A percentile compares a stretch with the other conserved stretches of the same genome.
These are phyloP conservation scores for Rhododendron mucronatum DNA, from an alignment of 148 eudicot species.

Conservation along the genomic window DNA sequence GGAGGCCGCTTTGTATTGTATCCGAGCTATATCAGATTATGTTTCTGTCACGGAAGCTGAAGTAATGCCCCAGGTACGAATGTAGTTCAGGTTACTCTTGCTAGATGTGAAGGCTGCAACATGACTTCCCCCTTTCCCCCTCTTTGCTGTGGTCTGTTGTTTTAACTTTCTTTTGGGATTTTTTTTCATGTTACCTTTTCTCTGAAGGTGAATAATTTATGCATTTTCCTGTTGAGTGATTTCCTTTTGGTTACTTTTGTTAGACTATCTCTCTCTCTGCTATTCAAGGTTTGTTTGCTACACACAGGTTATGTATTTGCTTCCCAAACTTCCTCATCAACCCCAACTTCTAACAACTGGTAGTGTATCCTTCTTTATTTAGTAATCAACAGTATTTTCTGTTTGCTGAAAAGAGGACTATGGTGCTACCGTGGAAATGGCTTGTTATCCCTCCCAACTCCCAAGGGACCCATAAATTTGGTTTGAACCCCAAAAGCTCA, in stretches of 20 bases:
- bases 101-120: neutral
- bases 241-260: neutral
- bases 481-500: neutral
- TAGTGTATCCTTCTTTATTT: slow-evolving; percentile 18
- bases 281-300: slow-evolving; percentile 1
- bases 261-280: slow-evolving; percentile 8
- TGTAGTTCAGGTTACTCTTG: slow-evolving; percentile 2
- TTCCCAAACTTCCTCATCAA: slow-evolving; percentile 90
- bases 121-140: neutral
- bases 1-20: slow-evolving; percentile 95
- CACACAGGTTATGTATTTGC: slow-evolving; percentile 73
- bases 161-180: slow-evolving; percentile 2
- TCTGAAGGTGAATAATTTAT: neutral
- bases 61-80: slow-evolving; percentile 89
- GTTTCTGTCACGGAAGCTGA: slow-evolving; percentile 72
- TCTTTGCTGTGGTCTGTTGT: neutral
- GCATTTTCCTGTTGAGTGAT: neutral
- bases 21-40: slow-evolving; percentile 83
- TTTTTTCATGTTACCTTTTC: neutral
- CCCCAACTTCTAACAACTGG: slow-evolving; percentile 92
- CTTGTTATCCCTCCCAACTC: neutral
- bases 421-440: neutral
- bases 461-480: neutral
- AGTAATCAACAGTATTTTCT: neutral
- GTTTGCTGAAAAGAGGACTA: neutral